A percentile compares a stretch with the other conserved stretches of the same genome.
phyloP scores from a whole-genome alignment of 805 yeast species.

The Kluyveromyces lactis region DNA sequence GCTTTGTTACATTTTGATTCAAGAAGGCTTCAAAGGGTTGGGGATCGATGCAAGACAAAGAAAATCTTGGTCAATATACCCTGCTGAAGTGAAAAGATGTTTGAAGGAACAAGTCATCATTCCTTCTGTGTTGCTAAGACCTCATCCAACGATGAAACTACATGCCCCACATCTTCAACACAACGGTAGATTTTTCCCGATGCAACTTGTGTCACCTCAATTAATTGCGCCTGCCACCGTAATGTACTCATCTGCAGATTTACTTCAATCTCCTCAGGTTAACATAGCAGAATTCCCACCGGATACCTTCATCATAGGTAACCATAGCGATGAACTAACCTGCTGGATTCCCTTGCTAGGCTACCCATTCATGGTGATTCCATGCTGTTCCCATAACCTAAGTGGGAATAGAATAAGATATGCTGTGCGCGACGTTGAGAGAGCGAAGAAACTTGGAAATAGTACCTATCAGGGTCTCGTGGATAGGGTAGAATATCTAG shows the following conservation, averaged over 20 bases:
- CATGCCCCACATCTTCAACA: conserved; percentile 47
- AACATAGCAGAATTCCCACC: conserved; percentile 59
- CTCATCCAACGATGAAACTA: conserved; percentile 53
- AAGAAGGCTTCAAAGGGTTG: conserved; percentile 74
- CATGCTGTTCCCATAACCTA: conserved; percentile 88
- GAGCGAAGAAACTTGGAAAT: conserved; percentile 14
- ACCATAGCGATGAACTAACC: conserved; percentile 91
- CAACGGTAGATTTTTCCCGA: conserved; percentile 45
- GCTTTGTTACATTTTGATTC: conserved; percentile 59
- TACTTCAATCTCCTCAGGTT: conserved; percentile 45
- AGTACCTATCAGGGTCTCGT: conserved; percentile 83
- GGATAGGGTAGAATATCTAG: conserved; percentile 69
- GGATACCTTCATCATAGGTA: conserved; percentile 80
- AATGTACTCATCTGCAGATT: conserved; percentile 28
- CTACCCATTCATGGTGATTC: conserved; percentile 83
- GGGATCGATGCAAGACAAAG: conserved; percentile 89
- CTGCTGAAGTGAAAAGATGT: conserved; percentile 47
- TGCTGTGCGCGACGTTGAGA: conserved; percentile 32
- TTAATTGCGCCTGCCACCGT: conserved; percentile 37
- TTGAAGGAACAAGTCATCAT: conserved; percentile 72
- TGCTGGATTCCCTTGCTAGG: conserved; percentile 91
- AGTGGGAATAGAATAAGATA: conserved; percentile 70
- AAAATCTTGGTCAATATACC: conserved; percentile 79
- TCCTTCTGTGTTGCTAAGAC: conserved; percentile 65
- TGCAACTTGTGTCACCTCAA: conserved; percentile 19